phyloP scores from a whole-genome alignment of 1,284 basidiomycete species.

The Cryptococcus neoformans region DNA sequence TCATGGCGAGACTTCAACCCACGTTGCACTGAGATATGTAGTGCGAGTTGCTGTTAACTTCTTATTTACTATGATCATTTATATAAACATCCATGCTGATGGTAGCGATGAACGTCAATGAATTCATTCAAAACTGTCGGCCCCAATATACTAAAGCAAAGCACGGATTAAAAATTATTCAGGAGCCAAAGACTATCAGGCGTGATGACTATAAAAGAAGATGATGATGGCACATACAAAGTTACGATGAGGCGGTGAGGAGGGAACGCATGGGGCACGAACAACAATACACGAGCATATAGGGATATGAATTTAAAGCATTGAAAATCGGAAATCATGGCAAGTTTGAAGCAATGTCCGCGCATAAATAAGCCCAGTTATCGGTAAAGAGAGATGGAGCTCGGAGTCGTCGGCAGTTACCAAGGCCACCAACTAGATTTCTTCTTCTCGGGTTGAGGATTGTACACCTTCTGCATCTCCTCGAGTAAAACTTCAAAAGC shows the following conservation, averaged over 20 bases:
- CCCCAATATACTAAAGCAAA: no score
- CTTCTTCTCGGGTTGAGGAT: conserved; percentile 46
- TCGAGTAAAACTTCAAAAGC: conserved; percentile 84
- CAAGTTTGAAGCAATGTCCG: no score
- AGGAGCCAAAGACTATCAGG: no score
- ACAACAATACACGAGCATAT: not conserved
- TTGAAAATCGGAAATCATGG: not conserved
- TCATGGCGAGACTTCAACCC: no score
- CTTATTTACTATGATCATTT: no score
- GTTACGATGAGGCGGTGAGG: not conserved
- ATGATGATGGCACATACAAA: conserved; percentile 3
- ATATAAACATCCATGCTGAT: no score
- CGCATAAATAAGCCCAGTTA: not conserved
- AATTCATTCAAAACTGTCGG: no score
- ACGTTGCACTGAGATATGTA: no score
- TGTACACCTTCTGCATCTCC: conserved; percentile 61
- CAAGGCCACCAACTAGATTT: conserved; percentile 43
- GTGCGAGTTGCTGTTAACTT: no score
- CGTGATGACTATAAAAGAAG: no score
- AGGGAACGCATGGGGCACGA: not conserved
- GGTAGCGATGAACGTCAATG: no score
- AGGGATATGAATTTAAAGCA: not conserved
- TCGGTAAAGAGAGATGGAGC: not conserved
- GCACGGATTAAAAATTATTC: no score
- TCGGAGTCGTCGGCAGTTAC: not conserved